A percentile compares a stretch with the other conserved stretches of the same genome.
Evolutionary conservation across 768 basidiomycete genomes (phyloP).

Genomic region (Boletus edulis): DNA sequence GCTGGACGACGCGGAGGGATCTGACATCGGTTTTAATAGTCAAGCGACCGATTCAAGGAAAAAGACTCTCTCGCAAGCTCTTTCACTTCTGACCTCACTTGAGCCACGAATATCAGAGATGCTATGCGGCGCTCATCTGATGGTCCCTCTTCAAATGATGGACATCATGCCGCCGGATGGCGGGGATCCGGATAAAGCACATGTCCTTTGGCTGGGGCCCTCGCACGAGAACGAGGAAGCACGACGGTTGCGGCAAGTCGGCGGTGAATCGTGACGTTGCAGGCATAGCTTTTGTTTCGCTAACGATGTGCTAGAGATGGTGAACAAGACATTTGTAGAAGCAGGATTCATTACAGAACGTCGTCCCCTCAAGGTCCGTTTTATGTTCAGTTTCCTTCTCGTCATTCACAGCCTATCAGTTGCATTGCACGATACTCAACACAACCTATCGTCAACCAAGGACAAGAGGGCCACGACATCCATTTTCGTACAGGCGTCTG

Average conservation of each 20-base stretch:
- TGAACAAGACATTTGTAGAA: constrained; percentile 38
- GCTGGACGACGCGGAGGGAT: constrained; percentile 34
- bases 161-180: constrained; percentile 47
- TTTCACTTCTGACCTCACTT: constrained; percentile 40
- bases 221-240: constrained; percentile 31
- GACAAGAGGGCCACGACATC: constrained; percentile 26
- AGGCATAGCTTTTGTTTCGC: not conserved
- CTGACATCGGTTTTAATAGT: not conserved
- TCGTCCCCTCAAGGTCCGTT: constrained; percentile 49
- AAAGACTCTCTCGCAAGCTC: constrained; percentile 39
- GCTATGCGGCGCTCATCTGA: constrained; percentile 32
- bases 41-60: not conserved
- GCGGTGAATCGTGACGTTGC: constrained; percentile 29
- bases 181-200: constrained; percentile 39
- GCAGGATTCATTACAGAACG: constrained; percentile 45
- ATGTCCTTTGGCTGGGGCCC: constrained; percentile 59
- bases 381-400: not conserved
- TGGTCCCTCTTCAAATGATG: constrained; percentile 45
- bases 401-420: constrained; percentile 22
- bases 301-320: constrained; percentile 35
- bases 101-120: constrained; percentile 42
- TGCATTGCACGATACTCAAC: constrained; percentile 53
- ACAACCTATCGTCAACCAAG: constrained; percentile 42
- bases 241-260: constrained; percentile 29
- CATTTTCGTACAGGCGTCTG: constrained; percentile 42